Base-by-base conservation (phyloP, 169 alveolate species). In the Cystoisospora suis region DNA sequence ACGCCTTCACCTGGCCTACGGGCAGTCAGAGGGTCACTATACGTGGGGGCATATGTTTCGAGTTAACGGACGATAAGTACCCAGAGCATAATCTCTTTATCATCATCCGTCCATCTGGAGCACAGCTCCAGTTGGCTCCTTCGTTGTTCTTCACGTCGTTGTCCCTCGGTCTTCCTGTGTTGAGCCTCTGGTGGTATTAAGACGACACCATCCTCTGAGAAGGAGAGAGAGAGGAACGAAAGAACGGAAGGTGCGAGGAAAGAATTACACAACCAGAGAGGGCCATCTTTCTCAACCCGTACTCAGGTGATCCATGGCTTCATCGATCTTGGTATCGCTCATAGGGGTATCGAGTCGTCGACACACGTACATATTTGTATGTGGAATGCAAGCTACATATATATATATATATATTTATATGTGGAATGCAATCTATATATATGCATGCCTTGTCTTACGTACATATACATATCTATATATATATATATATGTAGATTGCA, bases 1-100 rank as follows among this genome's bases (percentile, higher is more conserved):
- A 72, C 56, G 20, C 36, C 56, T 72, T 72, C 56, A 23, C 58
- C 58, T 72, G 83, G 83, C 83, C 83, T 6, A 6, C 58, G 36
- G 83, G 83, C 1, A 29, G 53, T 2, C 83, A 72, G 45, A 34
- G 20, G 1, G 83, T 72, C 58, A 38, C 83, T 15, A 29, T 32
- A 0, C 1, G 83, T 27, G 53, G 56, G 0, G 83, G 83, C 1
- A 3, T 72, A 46, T 72, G 83, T 53, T 29, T 72, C 9, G 58
- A 36, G 53, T 9, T 72, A 6, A 9, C 4, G 9, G 83, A 72
- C 58, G 32, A 38, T 53, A 72, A 38, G 7, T 40, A 72, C 32
- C 58, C 83, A 6, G 27, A 38, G 42, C 15, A 32, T 17, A 32
- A 6, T 36, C 38, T 72, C 56, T 12, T 9, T 53, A 40, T 72